These are phyloP conservation scores for Sinapis alba DNA, from an alignment of 441 rosid species.

Conservation along the genomic window DNA sequence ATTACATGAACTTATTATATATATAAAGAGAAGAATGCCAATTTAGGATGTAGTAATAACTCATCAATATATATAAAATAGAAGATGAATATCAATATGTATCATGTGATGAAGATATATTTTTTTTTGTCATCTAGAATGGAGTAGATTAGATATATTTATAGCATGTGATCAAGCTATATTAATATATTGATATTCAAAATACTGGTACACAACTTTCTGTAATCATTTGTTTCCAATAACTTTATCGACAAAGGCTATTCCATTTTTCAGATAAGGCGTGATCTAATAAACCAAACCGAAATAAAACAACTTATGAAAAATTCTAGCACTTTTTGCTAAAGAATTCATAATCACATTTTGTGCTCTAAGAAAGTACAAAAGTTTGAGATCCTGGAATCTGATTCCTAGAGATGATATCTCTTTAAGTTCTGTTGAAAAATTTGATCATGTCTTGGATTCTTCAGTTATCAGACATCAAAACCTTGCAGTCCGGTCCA, in stretches of 20 bases:
- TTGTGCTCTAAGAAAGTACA: too few species aligned
- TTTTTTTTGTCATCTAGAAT: background rate
- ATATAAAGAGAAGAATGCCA: background rate
- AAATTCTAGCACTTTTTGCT: too few species aligned
- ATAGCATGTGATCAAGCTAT: background rate
- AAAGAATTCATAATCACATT: too few species aligned
- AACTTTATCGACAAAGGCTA: background rate
- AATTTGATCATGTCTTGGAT: too few species aligned
- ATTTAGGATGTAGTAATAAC: background rate
- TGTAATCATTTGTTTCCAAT: background rate
- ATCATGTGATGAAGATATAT: background rate
- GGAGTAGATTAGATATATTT: background rate
- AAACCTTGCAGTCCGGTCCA: too few species aligned
- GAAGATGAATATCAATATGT: background rate
- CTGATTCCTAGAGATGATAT: too few species aligned
- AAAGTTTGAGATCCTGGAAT: too few species aligned
- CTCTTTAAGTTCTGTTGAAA: too few species aligned
- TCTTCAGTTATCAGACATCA: too few species aligned
- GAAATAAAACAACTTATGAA: too few species aligned
- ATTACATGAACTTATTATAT: slow-evolving; percentile 1
- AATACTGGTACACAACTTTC: background rate
- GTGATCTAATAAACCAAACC: too few species aligned
- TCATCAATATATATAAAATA: background rate
- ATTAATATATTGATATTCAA: background rate
- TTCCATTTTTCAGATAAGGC: too few species aligned